A percentile compares a stretch with the other conserved stretches of the same genome.
Conservation (phyloP, 2,329 filamentous ascomycete species). For the Colletotrichum nymphaeae region DNA sequence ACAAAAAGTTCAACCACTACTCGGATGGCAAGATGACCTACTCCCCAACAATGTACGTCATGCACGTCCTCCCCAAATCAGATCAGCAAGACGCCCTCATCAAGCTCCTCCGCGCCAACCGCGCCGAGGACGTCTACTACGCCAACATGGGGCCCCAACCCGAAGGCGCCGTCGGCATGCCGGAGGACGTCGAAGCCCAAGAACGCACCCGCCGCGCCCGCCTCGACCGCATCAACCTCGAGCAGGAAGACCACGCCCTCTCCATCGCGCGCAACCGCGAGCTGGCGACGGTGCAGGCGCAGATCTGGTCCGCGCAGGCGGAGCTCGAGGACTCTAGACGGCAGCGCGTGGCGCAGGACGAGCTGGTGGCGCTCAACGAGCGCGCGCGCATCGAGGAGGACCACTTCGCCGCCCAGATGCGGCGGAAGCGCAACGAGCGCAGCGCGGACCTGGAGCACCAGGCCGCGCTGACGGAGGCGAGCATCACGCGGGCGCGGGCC, state of each 20-base stretch:
- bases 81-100: constrained; percentile 56
- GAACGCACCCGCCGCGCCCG: constrained; percentile 63
- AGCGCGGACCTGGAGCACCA: constrained; percentile 57
- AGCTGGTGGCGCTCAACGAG: constrained; percentile 55
- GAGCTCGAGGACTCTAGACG: constrained; percentile 64
- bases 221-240: constrained; percentile 55
- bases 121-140: constrained; percentile 65
- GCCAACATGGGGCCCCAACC: constrained; percentile 65
- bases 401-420: constrained; percentile 49
- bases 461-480: constrained; percentile 57
- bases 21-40: constrained; percentile 66
- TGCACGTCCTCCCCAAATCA: constrained; percentile 55
- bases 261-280: constrained; percentile 62
- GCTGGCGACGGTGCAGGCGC: constrained; percentile 61
- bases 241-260: constrained; percentile 61
- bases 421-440: constrained; percentile 50
- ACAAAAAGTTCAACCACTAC: constrained; percentile 68
- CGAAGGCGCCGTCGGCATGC: constrained; percentile 63
- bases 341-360: constrained; percentile 57
- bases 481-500: constrained; percentile 54
- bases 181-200: constrained; percentile 58
- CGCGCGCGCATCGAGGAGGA: constrained; percentile 61
- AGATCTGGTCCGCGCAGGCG: constrained; percentile 59
- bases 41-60: constrained; percentile 73
- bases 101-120: constrained; percentile 61